Evolutionary conservation across 495 filamentous ascomycete genomes (phyloP).

Genomic region (Trichoderma parareesei): DNA sequence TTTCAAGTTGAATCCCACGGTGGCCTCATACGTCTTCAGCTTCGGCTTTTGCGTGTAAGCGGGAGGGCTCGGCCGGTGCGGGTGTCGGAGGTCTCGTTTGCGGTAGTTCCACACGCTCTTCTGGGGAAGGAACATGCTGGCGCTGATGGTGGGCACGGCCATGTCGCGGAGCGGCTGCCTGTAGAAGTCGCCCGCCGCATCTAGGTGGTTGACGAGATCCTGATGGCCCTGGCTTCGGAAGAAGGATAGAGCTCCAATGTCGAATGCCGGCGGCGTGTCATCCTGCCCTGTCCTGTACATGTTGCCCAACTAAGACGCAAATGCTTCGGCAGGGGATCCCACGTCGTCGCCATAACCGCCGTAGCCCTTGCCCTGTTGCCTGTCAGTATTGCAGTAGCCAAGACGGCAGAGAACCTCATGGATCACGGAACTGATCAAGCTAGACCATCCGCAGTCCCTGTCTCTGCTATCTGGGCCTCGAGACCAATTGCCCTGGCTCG

Average conservation of each 20-base stretch:
- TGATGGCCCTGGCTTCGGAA: slow-evolving; percentile 48
- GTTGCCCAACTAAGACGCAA: slow-evolving; percentile 6
- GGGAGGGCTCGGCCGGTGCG: not conserved
- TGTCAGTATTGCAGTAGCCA: not conserved
- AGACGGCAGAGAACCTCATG: not conserved
- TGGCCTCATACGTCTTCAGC: not conserved
- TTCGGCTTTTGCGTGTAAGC: not conserved
- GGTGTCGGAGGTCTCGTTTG: slow-evolving; percentile 25
- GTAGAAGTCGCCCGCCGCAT: slow-evolving; percentile 54
- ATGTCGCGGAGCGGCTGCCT: slow-evolving; percentile 51
- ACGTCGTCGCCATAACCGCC: slow-evolving; percentile 8
- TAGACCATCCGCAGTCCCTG: not conserved
- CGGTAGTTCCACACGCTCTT: slow-evolving; percentile 42
- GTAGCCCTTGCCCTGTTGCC: not conserved
- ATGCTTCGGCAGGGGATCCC: slow-evolving; percentile 21
- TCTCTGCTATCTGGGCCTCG: not conserved
- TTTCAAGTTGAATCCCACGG: not conserved
- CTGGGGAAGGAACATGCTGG: slow-evolving; percentile 42
- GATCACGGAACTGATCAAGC: not conserved
- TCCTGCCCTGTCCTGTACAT: slow-evolving; percentile 33
- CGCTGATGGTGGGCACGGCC: slow-evolving; percentile 51
- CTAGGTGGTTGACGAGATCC: slow-evolving; percentile 50
- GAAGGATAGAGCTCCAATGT: slow-evolving; percentile 54
- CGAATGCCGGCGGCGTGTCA: slow-evolving; percentile 54
- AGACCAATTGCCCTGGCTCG: too few relatives aligned